Evolutionary conservation across 78 protist genomes (phyloP).

Genomic region (Dictyostelium purpureum): DNA sequence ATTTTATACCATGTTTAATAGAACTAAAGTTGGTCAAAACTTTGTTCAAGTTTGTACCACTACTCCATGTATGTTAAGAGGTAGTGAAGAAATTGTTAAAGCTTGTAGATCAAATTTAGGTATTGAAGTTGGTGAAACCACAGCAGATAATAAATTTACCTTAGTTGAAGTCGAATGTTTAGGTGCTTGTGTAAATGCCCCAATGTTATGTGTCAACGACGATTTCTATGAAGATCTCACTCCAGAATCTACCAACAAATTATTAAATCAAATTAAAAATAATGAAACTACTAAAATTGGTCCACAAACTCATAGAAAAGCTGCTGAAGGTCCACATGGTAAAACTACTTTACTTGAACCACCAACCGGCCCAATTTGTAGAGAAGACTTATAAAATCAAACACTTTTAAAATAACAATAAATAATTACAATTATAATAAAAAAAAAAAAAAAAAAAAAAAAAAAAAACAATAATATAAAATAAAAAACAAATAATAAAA

Average conservation of each 20-base stretch:
- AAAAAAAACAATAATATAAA: background rate
- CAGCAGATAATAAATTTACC: constrained; percentile 90
- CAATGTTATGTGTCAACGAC: constrained; percentile 95
- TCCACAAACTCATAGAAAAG: constrained; percentile 78
- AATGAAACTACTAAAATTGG: constrained; percentile 64
- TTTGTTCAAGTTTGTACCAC: constrained; percentile 94
- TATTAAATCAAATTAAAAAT: constrained; percentile 47
- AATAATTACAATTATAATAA: background rate
- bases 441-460: background rate
- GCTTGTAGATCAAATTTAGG: constrained; percentile 51
- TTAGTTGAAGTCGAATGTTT: constrained; percentile 98
- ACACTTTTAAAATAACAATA: background rate
- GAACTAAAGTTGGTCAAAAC: constrained; percentile 82
- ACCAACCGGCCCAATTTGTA: constrained; percentile 63
- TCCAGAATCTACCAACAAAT: constrained; percentile 17
- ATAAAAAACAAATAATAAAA: background rate
- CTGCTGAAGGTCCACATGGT: constrained; percentile 76
- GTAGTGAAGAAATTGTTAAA: constrained; percentile 83
- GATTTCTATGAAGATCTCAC: constrained; percentile 86
- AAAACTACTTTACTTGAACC: constrained; percentile 68
- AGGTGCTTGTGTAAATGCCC: constrained; percentile 99
- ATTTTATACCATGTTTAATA: constrained; percentile 98
- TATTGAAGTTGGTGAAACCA: constrained; percentile 81
- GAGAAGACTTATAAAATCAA: constrained; percentile 65
- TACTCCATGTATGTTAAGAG: constrained; percentile 98